A percentile compares a stretch with the other conserved stretches of the same genome.
Evolutionary conservation across 2,329 filamentous ascomycete genomes (phyloP).

Genomic region (Sporothrix mexicana): DNA sequence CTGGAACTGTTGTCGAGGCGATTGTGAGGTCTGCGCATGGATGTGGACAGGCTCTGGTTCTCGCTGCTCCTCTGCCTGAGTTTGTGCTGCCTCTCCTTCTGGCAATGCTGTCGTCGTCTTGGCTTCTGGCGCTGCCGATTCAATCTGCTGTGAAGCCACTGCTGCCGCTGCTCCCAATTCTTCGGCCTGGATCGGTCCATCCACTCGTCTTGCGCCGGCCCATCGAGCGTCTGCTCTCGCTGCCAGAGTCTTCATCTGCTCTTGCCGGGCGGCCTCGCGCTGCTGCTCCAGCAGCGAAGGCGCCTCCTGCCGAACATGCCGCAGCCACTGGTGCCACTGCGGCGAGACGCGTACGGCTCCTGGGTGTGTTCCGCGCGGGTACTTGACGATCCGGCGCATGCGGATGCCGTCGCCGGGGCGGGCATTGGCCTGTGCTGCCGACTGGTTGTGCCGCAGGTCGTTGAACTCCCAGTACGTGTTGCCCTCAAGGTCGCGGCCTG

Average conservation of each 20-base stretch:
- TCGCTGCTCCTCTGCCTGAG: not conserved
- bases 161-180: constrained; percentile 28
- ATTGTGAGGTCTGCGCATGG: not conserved
- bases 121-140: not conserved
- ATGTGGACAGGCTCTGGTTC: constrained; percentile 25
- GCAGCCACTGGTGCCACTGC: constrained; percentile 72
- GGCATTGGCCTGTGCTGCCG: constrained; percentile 30
- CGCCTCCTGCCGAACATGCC: constrained; percentile 61
- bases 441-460: constrained; percentile 53
- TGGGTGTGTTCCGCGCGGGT: constrained; percentile 59
- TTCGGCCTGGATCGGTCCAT: constrained; percentile 25
- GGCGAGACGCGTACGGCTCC: constrained; percentile 64
- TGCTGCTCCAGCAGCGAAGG: constrained; percentile 64
- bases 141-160: constrained; percentile 33
- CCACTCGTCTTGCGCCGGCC: constrained; percentile 57
- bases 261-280: constrained; percentile 58
- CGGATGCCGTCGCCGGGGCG: constrained; percentile 42
- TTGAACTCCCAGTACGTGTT: constrained; percentile 75
- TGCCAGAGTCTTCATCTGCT: constrained; percentile 61
- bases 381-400: constrained; percentile 67
- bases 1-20: not conserved
- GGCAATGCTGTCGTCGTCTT: not conserved
- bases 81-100: not conserved
- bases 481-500: constrained; percentile 68
- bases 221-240: constrained; percentile 68